Percentiles rank a stretch among this genome's conserved stretches.
phyloP scores from a whole-genome alignment of 75 land plant genomes.

The Pinus taeda region DNA sequence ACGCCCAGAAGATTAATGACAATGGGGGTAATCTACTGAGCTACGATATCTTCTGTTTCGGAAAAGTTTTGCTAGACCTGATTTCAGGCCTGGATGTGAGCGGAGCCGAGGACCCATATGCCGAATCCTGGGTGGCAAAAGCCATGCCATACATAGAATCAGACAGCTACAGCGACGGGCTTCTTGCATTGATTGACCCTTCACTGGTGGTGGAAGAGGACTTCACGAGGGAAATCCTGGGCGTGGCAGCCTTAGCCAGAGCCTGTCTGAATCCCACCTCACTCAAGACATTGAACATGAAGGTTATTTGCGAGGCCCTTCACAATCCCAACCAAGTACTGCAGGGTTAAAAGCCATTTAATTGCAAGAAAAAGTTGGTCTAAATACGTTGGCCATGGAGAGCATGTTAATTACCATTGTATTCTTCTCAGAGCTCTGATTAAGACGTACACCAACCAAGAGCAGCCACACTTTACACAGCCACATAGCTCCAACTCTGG shows the following conservation, averaged over 20 bases:
- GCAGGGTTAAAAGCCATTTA: background rate
- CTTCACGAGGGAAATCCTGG: slow-evolving; percentile 1
- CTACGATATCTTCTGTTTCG: slow-evolving; percentile 8
- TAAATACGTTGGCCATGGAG: background rate
- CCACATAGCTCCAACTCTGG: too few species aligned
- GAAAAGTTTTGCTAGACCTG: slow-evolving; percentile 10
- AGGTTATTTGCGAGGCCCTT: background rate
- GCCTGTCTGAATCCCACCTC: slow-evolving; percentile 1
- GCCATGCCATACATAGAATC: slow-evolving; percentile 2
- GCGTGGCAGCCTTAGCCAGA: slow-evolving; percentile 9
- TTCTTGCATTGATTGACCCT: slow-evolving; percentile 9
- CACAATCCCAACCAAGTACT: background rate
- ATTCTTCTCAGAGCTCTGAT: too few species aligned
- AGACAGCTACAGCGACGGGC: background rate
- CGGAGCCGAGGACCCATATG: slow-evolving; percentile 2
- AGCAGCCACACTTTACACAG: too few species aligned
- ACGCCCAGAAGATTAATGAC: background rate
- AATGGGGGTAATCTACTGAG: background rate
- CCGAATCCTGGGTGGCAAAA: background rate
- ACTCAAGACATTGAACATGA: background rate
- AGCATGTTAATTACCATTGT: background rate
- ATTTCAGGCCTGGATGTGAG: slow-evolving; percentile 12
- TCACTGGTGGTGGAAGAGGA: slow-evolving; percentile 10
- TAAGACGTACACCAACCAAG: too few species aligned
- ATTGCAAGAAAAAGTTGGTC: background rate